Evolutionary conservation across 2,329 filamentous ascomycete genomes (phyloP), one percentile per base, ranked within the genome.

Genomic region (Fusarium pseudocircinatum): DNA sequence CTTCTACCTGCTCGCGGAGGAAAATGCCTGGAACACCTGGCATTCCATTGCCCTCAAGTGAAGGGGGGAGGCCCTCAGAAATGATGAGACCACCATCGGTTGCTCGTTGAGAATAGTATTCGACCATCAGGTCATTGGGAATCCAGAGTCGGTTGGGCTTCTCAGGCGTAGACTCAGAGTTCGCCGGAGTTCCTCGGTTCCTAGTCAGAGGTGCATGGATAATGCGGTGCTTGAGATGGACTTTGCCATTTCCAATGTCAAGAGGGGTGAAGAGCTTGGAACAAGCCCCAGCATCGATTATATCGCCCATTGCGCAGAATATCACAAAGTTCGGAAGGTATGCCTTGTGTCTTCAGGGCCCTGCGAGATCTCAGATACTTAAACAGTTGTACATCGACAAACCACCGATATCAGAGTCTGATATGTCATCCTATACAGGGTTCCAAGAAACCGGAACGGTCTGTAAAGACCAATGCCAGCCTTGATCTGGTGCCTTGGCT

Each of bases 21-120:
- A 84, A 91, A 74, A 93, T 87, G 3, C 89, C 90, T 0, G 91
- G 90, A 0, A 86, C 85, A 60, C 89, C 87, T 43, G 81, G 75
- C 72, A 80, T 81, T 10, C 76, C 80, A 36, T 80, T 81, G 2
- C 79, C 77, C 77, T 83, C 76, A 50, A 84, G 66, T 16, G 85
- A 86, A 71, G 87, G 88, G 61, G 85, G 84, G 12, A 88, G 85
- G 1, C 79, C 84, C 60, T 87, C 84, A 4, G 81, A 81, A 57
- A 87, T 82, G 26, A 87, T 70, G 1, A 86, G 77, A 0, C 85
- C 85, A 0, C 84, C 83, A 5, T 79, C 71, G 0, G 80, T 82
- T 11, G 83, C 81, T 7, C 85, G 81, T 63, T 87, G 84, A 7
- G 72, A 56, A 74, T 87, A 87, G 76, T 87, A 85, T 63, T 82